Conservation (phyloP, 1,284 basidiomycete species). For the Moesziomyces parantarcticus region DNA sequence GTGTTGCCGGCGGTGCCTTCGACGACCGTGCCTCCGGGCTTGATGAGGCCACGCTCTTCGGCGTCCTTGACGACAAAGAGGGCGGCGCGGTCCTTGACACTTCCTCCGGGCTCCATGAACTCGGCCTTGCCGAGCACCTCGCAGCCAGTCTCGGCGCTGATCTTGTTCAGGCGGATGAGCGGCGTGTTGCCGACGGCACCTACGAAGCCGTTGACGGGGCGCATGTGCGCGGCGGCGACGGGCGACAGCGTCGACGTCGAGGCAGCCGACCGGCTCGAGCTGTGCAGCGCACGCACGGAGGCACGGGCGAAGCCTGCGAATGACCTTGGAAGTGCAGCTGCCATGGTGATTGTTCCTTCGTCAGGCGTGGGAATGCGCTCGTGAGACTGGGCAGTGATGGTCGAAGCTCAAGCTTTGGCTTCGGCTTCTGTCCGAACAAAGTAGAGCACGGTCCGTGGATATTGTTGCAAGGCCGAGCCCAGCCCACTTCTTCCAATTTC, state of each 20-base stretch:
- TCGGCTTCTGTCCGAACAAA: too few species aligned
- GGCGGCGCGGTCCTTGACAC: conserved; percentile 97
- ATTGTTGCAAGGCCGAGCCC: too few species aligned
- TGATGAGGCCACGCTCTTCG: conserved; percentile 80
- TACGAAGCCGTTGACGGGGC: conserved; percentile 77
- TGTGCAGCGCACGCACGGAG: conserved; percentile 31
- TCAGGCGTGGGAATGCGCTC: background rate
- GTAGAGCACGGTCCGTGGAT: too few species aligned
- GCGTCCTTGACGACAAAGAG: conserved; percentile 89
- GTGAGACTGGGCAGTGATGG: background rate
- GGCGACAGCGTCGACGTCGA: conserved; percentile 34
- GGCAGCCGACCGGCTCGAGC: conserved; percentile 15
- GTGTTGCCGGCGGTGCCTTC: conserved; percentile 99
- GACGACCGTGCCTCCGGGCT: conserved; percentile 92
- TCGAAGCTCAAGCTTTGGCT: background rate
- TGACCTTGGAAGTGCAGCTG: conserved; percentile 18
- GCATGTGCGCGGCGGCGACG: conserved; percentile 55
- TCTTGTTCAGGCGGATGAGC: conserved; percentile 73
- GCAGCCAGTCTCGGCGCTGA: conserved; percentile 90
- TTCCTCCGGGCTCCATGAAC: conserved; percentile 98
- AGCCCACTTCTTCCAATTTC: background rate
- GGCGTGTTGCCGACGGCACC: conserved; percentile 95
- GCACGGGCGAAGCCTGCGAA: conserved; percentile 29
- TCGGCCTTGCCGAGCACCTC: conserved; percentile 94
- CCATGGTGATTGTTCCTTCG: conserved; percentile 10